Evolutionary conservation across 208 protist genomes (phyloP).

Genomic region (Acanthamoeba castellanii): DNA sequence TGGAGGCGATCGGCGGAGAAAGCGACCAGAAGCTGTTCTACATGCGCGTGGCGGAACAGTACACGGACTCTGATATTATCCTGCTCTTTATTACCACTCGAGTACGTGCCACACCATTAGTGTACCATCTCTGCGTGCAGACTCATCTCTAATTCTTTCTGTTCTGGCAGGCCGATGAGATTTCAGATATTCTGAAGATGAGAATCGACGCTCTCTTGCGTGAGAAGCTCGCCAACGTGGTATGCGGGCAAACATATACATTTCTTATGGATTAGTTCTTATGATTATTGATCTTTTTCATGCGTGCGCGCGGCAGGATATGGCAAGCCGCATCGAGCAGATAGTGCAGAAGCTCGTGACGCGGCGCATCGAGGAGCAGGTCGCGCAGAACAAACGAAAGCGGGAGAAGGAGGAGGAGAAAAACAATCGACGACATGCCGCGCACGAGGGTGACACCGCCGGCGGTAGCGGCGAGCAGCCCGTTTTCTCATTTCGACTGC

Average conservation of each 20-base stretch:
- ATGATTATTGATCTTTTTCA: background rate
- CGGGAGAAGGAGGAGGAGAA: background rate
- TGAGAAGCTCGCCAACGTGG: slow-evolving; percentile 16
- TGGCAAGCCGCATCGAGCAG: slow-evolving; percentile 37
- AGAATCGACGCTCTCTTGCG: slow-evolving; percentile 4
- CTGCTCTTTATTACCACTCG: slow-evolving; percentile 25
- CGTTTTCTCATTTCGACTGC: background rate
- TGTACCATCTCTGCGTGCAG: background rate
- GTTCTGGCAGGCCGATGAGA: background rate
- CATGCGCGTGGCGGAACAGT: background rate
- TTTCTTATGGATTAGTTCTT: too few species aligned
- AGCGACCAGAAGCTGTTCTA: slow-evolving; percentile 41
- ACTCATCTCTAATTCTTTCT: background rate
- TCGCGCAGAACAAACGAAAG: slow-evolving; percentile 8
- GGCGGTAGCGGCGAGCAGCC: background rate
- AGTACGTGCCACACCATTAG: background rate
- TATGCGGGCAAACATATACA: background rate
- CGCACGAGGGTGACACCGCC: background rate
- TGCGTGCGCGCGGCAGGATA: background rate
- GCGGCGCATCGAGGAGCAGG: slow-evolving; percentile 17
- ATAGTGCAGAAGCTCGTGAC: slow-evolving; percentile 55
- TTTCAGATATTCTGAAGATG: slow-evolving; percentile 49
- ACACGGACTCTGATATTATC: background rate
- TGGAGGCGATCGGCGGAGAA: background rate
- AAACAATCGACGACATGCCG: background rate